Evolutionary conservation across 495 filamentous ascomycete genomes (phyloP), one percentile per base, ranked within the genome.

Genomic region (Penicillium simplicissimum): DNA sequence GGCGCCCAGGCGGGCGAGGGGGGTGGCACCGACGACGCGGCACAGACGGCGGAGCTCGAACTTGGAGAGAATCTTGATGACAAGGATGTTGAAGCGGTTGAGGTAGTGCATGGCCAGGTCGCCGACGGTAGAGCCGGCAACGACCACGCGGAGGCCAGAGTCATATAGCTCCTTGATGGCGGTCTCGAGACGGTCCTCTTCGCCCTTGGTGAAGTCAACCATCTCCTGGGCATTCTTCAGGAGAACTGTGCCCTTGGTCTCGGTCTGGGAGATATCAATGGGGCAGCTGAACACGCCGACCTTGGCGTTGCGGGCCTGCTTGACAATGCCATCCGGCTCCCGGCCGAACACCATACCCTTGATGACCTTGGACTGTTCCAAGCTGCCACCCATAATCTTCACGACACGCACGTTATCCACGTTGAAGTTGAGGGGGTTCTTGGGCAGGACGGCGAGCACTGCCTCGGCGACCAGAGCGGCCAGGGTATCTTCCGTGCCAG

Each of bases 181-280:
- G 34, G 85, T 79, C 79, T 98, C 96, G 28, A 99, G 85, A 67
- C 96, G 95, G 53, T 79, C 81, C 76, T 99, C 96, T 76, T 99
- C 96, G 31, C 95, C 96, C 79, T 95, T 96, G 55, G 92, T 96
- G 80, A 97, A 99, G 73, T 98, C 88, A 59, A 97, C 81, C 92
- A 99, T 97, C 78, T 99, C 96, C 80, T 97, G 90, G 33, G 94
- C 93, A 70, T 96, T 98, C 76, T 98, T 91, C 62, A 99, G 73
- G 38, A 99, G 81, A n/a, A 99, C 96, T 15, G 96, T 99, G n/a
- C 96, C 96, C 82, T 99, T 99, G 67, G 96, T 99, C 79, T 99
- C 96, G 31, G 96, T 99, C 83, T 97, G 93, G 67, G 85, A 90
- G 77, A 85, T 94, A 72, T 99, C 96, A 75, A 99, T 91, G 42